phyloP scores from a whole-genome alignment of 495 filamentous ascomycete genomes.

The Pyrenopolyporus hunteri region DNA sequence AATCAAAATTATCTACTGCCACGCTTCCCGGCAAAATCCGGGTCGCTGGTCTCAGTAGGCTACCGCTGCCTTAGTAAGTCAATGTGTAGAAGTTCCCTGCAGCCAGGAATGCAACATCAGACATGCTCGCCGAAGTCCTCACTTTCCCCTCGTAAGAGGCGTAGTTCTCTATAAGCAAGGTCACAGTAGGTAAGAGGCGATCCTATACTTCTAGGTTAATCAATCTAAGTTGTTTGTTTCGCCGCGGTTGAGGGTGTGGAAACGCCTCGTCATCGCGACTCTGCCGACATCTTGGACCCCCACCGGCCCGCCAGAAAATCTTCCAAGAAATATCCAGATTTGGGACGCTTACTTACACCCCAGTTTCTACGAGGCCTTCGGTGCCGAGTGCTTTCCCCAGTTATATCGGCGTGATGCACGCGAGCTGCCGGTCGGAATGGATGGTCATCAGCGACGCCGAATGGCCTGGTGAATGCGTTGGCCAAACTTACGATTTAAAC shows the following conservation, averaged over 20 bases:
- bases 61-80: too few species aligned
- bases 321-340: not conserved
- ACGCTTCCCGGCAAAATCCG: too few species aligned
- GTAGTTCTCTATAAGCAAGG: not conserved
- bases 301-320: not conserved
- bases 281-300: not conserved
- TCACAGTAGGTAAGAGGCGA: not conserved
- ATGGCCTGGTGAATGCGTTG: not conserved
- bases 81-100: too few species aligned
- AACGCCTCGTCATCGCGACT: not conserved
- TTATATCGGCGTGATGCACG: not conserved
- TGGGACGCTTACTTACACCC: slow-evolving; percentile 1
- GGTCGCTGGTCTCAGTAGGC: too few species aligned
- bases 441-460: slow-evolving; percentile 1
- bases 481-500: not conserved
- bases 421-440: slow-evolving; percentile 16
- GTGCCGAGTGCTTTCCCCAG: not conserved
- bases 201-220: not conserved
- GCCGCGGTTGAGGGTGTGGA: not conserved
- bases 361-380: not conserved
- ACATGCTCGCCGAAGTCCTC: too few species aligned
- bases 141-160: too few species aligned
- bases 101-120: too few species aligned
- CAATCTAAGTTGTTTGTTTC: not conserved
- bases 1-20: too few species aligned